Percentiles rank a stretch among this genome's conserved stretches.
Conservation (phyloP, 768 basidiomycete genomes). For the Tylopilus plumbeoviolaceoides region DNA sequence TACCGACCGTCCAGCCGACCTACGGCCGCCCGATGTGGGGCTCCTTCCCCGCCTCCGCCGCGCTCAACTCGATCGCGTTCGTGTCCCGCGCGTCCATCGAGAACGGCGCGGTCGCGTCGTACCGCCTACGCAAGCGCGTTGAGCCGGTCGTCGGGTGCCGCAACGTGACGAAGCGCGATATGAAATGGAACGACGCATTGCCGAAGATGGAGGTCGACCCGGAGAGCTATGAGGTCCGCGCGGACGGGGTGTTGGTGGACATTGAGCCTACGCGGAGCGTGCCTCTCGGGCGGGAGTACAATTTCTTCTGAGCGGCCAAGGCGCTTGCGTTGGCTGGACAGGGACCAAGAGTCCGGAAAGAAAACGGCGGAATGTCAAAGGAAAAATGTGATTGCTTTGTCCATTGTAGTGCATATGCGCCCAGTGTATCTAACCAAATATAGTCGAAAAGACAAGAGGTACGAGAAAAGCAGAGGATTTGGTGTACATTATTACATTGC, state of each 20-base stretch:
- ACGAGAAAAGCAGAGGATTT: conserved; percentile 1
- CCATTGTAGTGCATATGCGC: conserved; percentile 5
- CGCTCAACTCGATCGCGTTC: conserved; percentile 81
- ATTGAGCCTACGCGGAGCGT: conserved; percentile 67
- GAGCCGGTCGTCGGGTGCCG: conserved; percentile 79
- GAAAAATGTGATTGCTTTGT: not conserved
- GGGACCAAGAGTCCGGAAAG: not conserved
- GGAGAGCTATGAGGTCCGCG: conserved; percentile 82
- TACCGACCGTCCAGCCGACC: conserved; percentile 92
- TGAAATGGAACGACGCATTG: conserved; percentile 87
- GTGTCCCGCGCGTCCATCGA: conserved; percentile 72
- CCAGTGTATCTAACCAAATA: not conserved
- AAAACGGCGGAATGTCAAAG: not conserved
- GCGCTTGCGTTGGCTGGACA: not conserved
- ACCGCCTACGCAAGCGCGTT: conserved; percentile 65
- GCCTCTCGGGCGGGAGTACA: conserved; percentile 71
- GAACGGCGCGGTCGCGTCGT: conserved; percentile 55
- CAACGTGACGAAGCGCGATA: conserved; percentile 73
- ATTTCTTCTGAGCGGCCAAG: conserved; percentile 60
- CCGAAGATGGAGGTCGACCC: conserved; percentile 90
- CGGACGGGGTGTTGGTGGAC: conserved; percentile 74
- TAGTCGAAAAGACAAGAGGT: not conserved
- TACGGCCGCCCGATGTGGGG: conserved; percentile 95
- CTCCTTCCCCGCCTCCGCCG: conserved; percentile 67
- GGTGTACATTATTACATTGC: conserved; percentile 13